Conservation (phyloP, 148 eudicot species). For the Camellia japonica region DNA sequence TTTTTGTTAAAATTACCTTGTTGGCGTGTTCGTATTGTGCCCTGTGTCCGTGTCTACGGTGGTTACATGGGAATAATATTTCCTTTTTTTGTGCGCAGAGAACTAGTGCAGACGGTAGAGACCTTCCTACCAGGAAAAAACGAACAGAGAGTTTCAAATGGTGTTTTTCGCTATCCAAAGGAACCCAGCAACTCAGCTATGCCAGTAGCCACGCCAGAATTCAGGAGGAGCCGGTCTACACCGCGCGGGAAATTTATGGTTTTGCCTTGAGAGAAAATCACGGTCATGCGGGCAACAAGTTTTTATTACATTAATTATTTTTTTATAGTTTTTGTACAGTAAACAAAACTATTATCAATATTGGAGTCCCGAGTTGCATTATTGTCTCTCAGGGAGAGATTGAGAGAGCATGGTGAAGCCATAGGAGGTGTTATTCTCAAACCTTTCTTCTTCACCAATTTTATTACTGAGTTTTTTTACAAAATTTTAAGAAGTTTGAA, state of each 20-base stretch:
- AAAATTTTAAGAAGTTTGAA: neutral
- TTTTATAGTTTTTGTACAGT: constrained; percentile 18
- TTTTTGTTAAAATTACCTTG: no score
- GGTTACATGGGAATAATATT: neutral
- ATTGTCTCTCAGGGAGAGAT: neutral
- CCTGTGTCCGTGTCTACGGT: no score
- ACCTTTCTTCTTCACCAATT: constrained; percentile 6
- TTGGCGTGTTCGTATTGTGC: no score
- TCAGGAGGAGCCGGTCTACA: constrained; percentile 74
- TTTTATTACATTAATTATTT: constrained; percentile 7
- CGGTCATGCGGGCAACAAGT: no score
- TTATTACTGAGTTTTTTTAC: neutral
- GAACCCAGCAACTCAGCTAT: constrained; percentile 44
- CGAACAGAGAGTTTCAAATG: constrained; percentile 42
- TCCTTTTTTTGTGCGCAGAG: constrained; percentile 36
- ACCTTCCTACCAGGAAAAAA: constrained; percentile 32
- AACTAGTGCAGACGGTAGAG: constrained; percentile 33
- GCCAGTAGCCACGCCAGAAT: constrained; percentile 20
- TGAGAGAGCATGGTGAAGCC: neutral
- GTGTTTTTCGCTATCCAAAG: constrained; percentile 33
- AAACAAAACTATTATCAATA: neutral
- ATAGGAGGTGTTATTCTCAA: neutral
- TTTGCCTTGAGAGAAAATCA: constrained; percentile 31
- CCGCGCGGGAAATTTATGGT: constrained; percentile 71
- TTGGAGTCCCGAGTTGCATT: constrained; percentile 1